Evolutionary conservation across 164 flowering plant species (phyloP).

Genomic region (Vitis vinifera): DNA sequence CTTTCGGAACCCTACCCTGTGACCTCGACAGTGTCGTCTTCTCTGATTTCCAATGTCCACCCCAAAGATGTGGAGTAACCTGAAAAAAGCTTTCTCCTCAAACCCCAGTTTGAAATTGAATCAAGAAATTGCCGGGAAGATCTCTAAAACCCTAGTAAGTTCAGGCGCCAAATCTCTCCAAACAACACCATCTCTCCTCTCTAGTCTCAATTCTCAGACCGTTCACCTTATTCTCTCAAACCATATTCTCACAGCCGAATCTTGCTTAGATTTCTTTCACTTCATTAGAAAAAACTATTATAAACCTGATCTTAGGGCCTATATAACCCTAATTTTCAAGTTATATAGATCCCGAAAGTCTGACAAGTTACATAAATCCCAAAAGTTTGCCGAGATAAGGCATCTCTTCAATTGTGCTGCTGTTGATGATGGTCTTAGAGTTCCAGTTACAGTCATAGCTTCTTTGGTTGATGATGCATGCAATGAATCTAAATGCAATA

Average conservation of each 20-base stretch:
- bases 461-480: slow-evolving; percentile 10
- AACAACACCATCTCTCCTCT: slow-evolving; percentile 27
- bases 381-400: slow-evolving; percentile 29
- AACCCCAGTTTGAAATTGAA: slow-evolving; percentile 11
- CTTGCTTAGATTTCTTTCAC: slow-evolving; percentile 48
- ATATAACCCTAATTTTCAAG: slow-evolving; percentile 24
- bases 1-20: too few relatives aligned
- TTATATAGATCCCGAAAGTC: slow-evolving; percentile 23
- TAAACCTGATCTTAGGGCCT: slow-evolving; percentile 35
- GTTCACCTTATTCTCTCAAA: slow-evolving; percentile 58
- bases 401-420: slow-evolving; percentile 18
- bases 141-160: slow-evolving; percentile 36
- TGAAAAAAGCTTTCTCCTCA: slow-evolving; percentile 16
- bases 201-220: slow-evolving; percentile 36
- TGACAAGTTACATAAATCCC: slow-evolving; percentile 19
- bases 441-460: slow-evolving; percentile 20
- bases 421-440: slow-evolving; percentile 10
- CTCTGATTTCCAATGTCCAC: slow-evolving; percentile 12
- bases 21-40: too few relatives aligned
- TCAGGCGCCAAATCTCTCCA: slow-evolving; percentile 30
- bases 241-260: slow-evolving; percentile 40
- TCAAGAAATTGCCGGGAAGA: slow-evolving; percentile 36
- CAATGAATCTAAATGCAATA: slow-evolving; percentile 3
- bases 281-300: slow-evolving; percentile 28
- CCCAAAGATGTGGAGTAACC: slow-evolving; percentile 12